Evolutionary conservation across 208 protist species (phyloP).

Genomic region (Trypanosoma theileri): DNA sequence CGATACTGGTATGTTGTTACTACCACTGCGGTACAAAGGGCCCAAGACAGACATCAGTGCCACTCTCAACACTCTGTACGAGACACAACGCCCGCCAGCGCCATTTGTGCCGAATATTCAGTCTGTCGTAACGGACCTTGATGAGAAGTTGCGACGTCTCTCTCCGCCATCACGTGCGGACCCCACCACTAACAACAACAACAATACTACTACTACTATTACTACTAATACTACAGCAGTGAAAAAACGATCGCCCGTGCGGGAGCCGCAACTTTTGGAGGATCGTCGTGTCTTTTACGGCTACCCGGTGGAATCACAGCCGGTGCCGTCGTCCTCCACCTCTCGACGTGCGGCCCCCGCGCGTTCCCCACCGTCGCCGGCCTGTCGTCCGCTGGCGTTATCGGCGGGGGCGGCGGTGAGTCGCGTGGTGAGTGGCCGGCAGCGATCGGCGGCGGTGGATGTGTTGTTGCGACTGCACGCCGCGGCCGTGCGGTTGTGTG

Average conservation of each 20-base stretch:
- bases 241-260: background rate
- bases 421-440: background rate
- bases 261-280: slow-evolving; percentile 11
- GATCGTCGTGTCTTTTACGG: slow-evolving; percentile 15
- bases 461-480: slow-evolving; percentile 32
- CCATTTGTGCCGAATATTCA: slow-evolving; percentile 4
- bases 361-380: no score
- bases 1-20: slow-evolving; percentile 5
- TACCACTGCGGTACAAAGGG: slow-evolving; percentile 32
- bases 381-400: no score
- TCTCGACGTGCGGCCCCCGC: no score
- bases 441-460: background rate
- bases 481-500: slow-evolving; percentile 19
- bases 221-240: no score
- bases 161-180: background rate
- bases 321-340: background rate
- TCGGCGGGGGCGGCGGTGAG: no score
- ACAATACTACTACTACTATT: background rate
- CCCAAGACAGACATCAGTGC: slow-evolving; percentile 26
- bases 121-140: slow-evolving; percentile 5
- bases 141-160: background rate
- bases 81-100: slow-evolving; percentile 25
- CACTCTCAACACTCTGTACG: slow-evolving; percentile 21
- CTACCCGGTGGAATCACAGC: background rate
- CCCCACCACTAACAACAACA: background rate